Conservation (phyloP, 2,329 filamentous ascomycete genomes). For the Coniella vitis region DNA sequence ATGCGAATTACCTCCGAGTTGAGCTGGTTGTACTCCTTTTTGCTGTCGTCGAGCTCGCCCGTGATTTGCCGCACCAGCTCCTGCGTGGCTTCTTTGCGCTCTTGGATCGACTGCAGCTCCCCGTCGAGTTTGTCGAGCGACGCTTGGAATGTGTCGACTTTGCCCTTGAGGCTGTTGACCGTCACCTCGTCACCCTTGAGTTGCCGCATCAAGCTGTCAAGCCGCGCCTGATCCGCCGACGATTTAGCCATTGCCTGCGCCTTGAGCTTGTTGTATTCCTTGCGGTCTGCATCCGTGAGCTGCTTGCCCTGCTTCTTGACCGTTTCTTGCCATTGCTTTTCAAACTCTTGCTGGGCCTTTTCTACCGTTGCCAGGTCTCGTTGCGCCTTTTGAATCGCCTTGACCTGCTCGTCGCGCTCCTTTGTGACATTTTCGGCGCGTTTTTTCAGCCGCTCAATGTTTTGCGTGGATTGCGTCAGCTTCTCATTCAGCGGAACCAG, state of each 20-base stretch:
- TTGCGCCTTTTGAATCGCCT: slow-evolving; percentile 64
- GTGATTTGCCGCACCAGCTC: slow-evolving; percentile 59
- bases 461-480: slow-evolving; percentile 68
- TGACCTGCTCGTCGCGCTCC: slow-evolving; percentile 66
- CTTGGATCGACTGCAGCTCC: slow-evolving; percentile 62
- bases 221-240: slow-evolving; percentile 70
- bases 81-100: slow-evolving; percentile 60
- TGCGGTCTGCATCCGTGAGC: slow-evolving; percentile 76
- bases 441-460: slow-evolving; percentile 60
- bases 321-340: slow-evolving; percentile 77
- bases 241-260: slow-evolving; percentile 80
- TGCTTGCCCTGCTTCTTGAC: slow-evolving; percentile 82
- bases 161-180: slow-evolving; percentile 80
- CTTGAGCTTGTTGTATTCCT: slow-evolving; percentile 80
- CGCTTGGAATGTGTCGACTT: slow-evolving; percentile 71
- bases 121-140: slow-evolving; percentile 66
- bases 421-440: slow-evolving; percentile 66
- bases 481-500: slow-evolving; percentile 91
- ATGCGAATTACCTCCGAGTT: slow-evolving; percentile 77
- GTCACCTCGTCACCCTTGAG: slow-evolving; percentile 88
- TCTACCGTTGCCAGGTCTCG: slow-evolving; percentile 80
- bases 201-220: slow-evolving; percentile 82
- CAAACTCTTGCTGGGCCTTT: slow-evolving; percentile 83
- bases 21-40: slow-evolving; percentile 81
- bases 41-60: slow-evolving; percentile 76